Conservation (phyloP, 148 eudicot species). For the Nyssa sinensis region DNA sequence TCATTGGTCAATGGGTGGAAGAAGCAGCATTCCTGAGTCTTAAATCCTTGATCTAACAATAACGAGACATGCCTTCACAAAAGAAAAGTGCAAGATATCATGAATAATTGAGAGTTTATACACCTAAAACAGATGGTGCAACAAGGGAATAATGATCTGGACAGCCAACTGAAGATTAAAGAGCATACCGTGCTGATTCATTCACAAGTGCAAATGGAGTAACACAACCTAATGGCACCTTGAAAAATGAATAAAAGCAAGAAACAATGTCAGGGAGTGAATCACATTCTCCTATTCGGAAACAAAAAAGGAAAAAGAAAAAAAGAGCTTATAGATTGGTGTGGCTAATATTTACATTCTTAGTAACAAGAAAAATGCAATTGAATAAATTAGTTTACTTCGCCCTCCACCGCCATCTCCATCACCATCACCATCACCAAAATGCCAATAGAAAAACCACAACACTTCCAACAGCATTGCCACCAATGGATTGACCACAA, state of each 20-base stretch:
- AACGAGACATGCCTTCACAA: slow-evolving; percentile 50
- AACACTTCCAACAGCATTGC: no score
- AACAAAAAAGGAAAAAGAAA: no score
- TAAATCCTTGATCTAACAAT: slow-evolving; percentile 65
- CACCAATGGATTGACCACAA: no score
- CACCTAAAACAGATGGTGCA: background rate
- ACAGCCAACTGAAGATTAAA: slow-evolving; percentile 2
- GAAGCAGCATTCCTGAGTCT: slow-evolving; percentile 48
- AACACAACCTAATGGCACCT: slow-evolving; percentile 96
- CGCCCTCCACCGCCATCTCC: no score
- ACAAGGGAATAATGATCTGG: slow-evolving; percentile 2
- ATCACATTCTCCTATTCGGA: background rate
- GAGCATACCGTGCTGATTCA: slow-evolving; percentile 78
- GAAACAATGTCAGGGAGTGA: slow-evolving; percentile 10
- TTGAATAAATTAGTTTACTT: no score
- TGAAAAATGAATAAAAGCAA: slow-evolving; percentile 24
- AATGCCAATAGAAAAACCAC: no score
- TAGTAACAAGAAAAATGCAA: no score
- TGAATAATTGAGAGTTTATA: background rate
- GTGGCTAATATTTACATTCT: no score
- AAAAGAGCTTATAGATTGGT: no score
- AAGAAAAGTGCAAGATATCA: slow-evolving; percentile 11
- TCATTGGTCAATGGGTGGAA: slow-evolving; percentile 85
- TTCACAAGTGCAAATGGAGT: slow-evolving; percentile 87
- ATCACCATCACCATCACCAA: no score